Evolutionary conservation across 495 filamentous ascomycete species (phyloP), one percentile per base, ranked within the genome.

Genomic region (Aspergillus steynii): DNA sequence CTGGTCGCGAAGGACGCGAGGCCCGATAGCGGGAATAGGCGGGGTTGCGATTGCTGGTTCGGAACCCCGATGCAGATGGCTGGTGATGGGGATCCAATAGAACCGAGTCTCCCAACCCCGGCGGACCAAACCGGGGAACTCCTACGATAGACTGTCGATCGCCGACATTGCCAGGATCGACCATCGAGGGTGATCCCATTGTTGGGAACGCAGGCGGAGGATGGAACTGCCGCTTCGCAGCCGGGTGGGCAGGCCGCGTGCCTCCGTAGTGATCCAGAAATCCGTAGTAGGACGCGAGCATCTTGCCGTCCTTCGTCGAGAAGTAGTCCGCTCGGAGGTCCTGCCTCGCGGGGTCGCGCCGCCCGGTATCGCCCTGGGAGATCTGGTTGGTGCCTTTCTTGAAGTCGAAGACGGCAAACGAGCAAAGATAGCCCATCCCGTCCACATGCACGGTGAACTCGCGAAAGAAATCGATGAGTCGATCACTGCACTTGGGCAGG

Each of bases 381-480:
- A 77, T 78, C 55, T 80, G 86, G 59, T 88, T 87, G 20, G 83
- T 77, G 29, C 87, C 90, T 67, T 90, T 93, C 72, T 96, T 91
- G 80, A 98, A 99, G 64, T 97, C 90, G 65, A 99, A 99, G n/a
- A 96, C 91, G 25, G 93, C 95, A 75, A 96, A 97, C 14, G 91
- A 96, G 72, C 95, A 99, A 25, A 98, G 90, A 68, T 96, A 92
- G 42, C 95, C 95, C 59, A 99, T 82, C 0, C 95, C 95, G 76
- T 99, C 96, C 10, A 99, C 92, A 66, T 98, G 94, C 25, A 99
- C 86, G 1, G 95, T 97, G 68, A 97, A 97, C 70, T 99, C 95
- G 15, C 95, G 85, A 77, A 99, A 97, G 76, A 99, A 99, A 69
- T 99, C 95, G 54, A 99, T 90, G 60, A 98, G 85, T 56, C 91